phyloP scores from a whole-genome alignment of 2,329 filamentous ascomycete genomes.

The Pyricularia pennisetigena region DNA sequence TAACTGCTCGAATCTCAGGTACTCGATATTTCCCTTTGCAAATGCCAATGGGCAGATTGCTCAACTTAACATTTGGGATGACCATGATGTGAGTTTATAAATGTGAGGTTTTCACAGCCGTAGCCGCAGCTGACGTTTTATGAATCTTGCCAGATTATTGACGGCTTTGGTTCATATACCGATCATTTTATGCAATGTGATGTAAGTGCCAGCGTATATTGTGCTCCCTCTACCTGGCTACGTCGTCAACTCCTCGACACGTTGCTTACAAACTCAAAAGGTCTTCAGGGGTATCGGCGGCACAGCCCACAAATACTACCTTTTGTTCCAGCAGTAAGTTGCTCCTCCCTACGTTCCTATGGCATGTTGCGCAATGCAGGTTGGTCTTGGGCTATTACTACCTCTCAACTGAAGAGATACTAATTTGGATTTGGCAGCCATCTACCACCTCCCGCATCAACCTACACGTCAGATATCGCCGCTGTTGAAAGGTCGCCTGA shows the following conservation, averaged over 20 bases:
- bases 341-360: not conserved
- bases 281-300: conserved; percentile 90
- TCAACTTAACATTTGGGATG: conserved; percentile 97
- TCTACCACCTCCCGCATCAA: conserved; percentile 71
- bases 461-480: conserved; percentile 63
- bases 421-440: conserved; percentile 31
- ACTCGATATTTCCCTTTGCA: conserved; percentile 73
- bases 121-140: not conserved
- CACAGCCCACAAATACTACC: conserved; percentile 93
- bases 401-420: not conserved
- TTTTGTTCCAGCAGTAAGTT: conserved; percentile 77
- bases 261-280: conserved; percentile 19
- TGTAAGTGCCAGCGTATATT: conserved; percentile 9
- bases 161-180: conserved; percentile 89
- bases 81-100: conserved; percentile 57
- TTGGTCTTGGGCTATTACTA: not conserved
- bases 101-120: not conserved
- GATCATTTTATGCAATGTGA: conserved; percentile 83
- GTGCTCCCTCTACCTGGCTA: not conserved
- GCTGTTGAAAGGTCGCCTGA: conserved; percentile 28
- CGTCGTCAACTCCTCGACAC: not conserved
- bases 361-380: not conserved
- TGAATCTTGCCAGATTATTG: conserved; percentile 52
- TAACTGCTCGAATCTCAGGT: conserved; percentile 25
- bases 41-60: conserved; percentile 84